phyloP scores from a whole-genome alignment of 2,329 filamentous ascomycete species.

The Penicillium sp. region DNA sequence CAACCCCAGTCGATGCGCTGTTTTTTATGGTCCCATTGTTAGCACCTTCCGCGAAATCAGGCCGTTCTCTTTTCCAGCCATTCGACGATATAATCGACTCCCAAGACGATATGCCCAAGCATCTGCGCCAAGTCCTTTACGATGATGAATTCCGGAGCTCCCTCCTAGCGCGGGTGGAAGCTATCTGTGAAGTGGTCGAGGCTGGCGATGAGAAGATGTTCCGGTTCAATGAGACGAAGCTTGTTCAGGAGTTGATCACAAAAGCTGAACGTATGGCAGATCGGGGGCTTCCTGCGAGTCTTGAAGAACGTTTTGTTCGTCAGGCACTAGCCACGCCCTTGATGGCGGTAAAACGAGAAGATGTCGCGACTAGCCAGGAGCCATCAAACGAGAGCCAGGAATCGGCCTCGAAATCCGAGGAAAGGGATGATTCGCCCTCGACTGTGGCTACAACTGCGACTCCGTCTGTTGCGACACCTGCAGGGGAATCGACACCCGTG shows the following conservation, averaged over 20 bases:
- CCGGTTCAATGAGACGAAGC: conserved; percentile 69
- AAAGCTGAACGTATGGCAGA: conserved; percentile 71
- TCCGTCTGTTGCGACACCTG: conserved; percentile 37
- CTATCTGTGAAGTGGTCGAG: conserved; percentile 76
- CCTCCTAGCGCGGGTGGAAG: conserved; percentile 64
- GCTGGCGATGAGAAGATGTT: conserved; percentile 84
- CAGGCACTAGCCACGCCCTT: conserved; percentile 74
- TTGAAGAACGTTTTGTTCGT: conserved; percentile 82
- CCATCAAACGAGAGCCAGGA: conserved; percentile 26
- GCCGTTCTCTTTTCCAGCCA: conserved; percentile 45
- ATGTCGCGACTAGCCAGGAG: conserved; percentile 33
- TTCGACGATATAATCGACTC: conserved; percentile 50
- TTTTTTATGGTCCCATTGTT: conserved; percentile 80
- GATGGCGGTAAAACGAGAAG: conserved; percentile 62
- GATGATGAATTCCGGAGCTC: conserved; percentile 41
- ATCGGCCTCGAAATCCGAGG: conserved; percentile 23
- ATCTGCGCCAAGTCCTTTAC: conserved; percentile 42
- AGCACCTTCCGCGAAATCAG: conserved; percentile 45
- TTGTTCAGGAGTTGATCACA: conserved; percentile 60
- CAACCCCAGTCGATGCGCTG: conserved; percentile 77
- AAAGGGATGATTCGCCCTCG: conserved; percentile 31
- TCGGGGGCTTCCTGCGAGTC: conserved; percentile 66
- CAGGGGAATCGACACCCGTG: conserved; percentile 37
- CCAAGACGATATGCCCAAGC: conserved; percentile 40
- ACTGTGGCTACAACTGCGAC: conserved; percentile 35